A percentile compares a stretch with the other conserved stretches of the same genome.
phyloP scores from a whole-genome alignment of 2,329 filamentous ascomycete genomes.

The Aspergillus glaucus region DNA sequence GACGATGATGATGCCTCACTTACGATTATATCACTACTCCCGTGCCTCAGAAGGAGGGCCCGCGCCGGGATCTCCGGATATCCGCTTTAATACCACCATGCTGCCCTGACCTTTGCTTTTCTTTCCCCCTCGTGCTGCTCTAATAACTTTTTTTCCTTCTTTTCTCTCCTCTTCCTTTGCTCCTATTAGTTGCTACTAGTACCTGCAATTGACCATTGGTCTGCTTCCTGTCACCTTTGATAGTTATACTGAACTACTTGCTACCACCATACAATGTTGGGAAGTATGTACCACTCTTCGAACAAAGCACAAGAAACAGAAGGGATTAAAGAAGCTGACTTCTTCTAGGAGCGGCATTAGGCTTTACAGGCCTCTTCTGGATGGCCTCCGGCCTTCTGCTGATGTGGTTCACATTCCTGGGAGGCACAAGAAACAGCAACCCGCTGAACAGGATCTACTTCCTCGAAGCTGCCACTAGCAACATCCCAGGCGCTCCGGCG shows the following conservation, averaged over 20 bases:
- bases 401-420: constrained; percentile 61
- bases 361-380: constrained; percentile 54
- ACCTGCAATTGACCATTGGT: not conserved
- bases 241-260: not conserved
- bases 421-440: constrained; percentile 48
- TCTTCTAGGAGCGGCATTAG: constrained; percentile 48
- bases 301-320: not conserved
- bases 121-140: not conserved
- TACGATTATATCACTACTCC: constrained; percentile 22
- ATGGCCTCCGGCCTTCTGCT: constrained; percentile 57
- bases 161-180: not conserved
- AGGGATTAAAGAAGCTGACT: constrained; percentile 6
- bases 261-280: constrained; percentile 16
- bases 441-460: constrained; percentile 77
- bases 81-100: constrained; percentile 12
- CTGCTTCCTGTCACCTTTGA: not conserved
- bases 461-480: constrained; percentile 68
- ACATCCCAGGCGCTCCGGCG: constrained; percentile 61
- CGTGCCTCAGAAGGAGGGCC: constrained; percentile 1
- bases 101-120: constrained; percentile 3
- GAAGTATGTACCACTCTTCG: constrained; percentile 23
- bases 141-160: not conserved
- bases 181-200: not conserved
- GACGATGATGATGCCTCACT: constrained; percentile 12
- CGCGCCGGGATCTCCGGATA: constrained; percentile 16